phyloP scores from a whole-genome alignment of 2,329 filamentous ascomycete species.

The Cadophora luteo-olivacea region DNA sequence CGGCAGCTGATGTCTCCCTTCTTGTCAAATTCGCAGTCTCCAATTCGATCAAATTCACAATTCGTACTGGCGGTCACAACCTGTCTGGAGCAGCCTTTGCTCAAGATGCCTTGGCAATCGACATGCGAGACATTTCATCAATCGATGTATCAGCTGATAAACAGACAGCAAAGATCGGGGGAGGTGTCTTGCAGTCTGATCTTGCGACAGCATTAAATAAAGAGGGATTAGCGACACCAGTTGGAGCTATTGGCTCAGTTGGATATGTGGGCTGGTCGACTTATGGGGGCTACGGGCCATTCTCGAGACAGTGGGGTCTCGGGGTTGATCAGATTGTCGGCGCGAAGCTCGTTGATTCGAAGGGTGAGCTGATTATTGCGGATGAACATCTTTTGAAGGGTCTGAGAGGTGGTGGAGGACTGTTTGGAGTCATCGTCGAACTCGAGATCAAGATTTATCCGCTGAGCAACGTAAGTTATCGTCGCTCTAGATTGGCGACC shows the following conservation, averaged over 20 bases:
- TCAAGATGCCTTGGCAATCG: conserved; percentile 45
- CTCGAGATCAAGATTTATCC: conserved; percentile 50
- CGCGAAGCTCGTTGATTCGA: conserved; percentile 48
- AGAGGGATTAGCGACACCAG: conserved; percentile 43
- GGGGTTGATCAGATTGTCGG: conserved; percentile 48
- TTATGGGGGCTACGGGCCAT: conserved; percentile 47
- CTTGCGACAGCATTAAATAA: conserved; percentile 41
- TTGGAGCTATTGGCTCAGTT: conserved; percentile 40
- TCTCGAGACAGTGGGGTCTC: conserved; percentile 44
- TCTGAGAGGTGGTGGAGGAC: conserved; percentile 50
- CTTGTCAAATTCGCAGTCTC: conserved; percentile 36
- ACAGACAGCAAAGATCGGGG: conserved; percentile 46
- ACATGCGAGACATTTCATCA: conserved; percentile 47
- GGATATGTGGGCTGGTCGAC: conserved; percentile 47
- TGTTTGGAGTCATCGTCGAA: conserved; percentile 50
- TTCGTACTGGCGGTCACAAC: conserved; percentile 48
- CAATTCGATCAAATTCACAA: conserved; percentile 31
- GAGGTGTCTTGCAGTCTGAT: conserved; percentile 45
- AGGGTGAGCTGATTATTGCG: conserved; percentile 48
- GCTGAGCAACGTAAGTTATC: conserved; percentile 40
- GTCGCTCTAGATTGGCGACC: neutral
- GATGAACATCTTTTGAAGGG: conserved; percentile 47
- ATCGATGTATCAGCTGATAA: conserved; percentile 41
- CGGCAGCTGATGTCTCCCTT: conserved; percentile 38
- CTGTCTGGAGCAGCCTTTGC: conserved; percentile 45